phyloP scores from a whole-genome alignment of 208 protist genomes.

The Herpetomonas muscarum region DNA sequence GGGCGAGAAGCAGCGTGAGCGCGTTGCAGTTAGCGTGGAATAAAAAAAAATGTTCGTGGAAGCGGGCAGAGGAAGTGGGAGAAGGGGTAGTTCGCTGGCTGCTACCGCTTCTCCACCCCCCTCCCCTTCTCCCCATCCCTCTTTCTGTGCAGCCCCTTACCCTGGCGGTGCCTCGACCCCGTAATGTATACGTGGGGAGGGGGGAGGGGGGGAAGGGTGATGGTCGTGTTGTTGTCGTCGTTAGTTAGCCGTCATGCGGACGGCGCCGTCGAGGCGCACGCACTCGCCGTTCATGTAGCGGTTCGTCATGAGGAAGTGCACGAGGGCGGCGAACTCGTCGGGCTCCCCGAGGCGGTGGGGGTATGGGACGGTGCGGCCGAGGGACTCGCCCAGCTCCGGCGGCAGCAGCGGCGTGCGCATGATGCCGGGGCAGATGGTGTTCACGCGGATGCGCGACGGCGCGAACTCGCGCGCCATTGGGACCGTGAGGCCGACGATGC shows the following conservation, averaged over 20 bases:
- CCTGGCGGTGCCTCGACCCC: too few species aligned
- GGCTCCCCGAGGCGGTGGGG: conserved; percentile 54
- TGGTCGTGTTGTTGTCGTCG: too few species aligned
- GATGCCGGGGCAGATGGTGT: conserved; percentile 72
- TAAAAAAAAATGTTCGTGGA: neutral
- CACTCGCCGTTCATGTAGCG: conserved; percentile 73
- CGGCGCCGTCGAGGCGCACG: conserved; percentile 39
- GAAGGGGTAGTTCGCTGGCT: too few species aligned
- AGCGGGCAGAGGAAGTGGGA: too few species aligned
- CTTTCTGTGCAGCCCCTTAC: too few species aligned
- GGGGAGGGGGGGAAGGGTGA: too few species aligned
- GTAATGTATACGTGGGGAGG: too few species aligned
- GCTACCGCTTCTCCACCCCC: too few species aligned
- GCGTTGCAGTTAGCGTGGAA: too few species aligned
- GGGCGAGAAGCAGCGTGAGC: too few species aligned
- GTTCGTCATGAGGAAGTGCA: conserved; percentile 66
- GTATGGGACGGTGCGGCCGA: conserved; percentile 54
- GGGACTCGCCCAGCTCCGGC: conserved; percentile 18
- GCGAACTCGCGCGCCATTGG: conserved; percentile 63
- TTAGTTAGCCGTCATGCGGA: conserved; percentile 40
- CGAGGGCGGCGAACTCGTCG: conserved; percentile 62
- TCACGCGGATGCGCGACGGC: conserved; percentile 57
- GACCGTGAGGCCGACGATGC: conserved; percentile 68
- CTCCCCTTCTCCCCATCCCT: too few species aligned
- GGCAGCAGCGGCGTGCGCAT: conserved; percentile 75